phyloP scores from a whole-genome alignment of 495 filamentous ascomycete species.

The Bryoglossum gracile region DNA sequence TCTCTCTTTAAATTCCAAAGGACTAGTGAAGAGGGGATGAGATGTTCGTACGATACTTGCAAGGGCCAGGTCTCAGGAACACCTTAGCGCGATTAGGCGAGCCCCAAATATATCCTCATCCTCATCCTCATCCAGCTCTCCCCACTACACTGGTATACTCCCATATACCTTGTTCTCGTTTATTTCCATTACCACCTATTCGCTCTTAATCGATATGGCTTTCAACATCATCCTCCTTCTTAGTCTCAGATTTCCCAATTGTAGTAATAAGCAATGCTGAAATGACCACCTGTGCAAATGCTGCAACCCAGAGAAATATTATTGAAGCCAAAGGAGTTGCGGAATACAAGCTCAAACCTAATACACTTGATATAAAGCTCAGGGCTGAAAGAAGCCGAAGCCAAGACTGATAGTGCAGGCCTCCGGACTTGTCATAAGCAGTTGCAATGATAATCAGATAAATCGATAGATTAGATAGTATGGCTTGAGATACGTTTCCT shows the following conservation, averaged over 20 bases:
- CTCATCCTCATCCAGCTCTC: no score
- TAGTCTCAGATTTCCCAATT: background rate
- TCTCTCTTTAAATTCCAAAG: no score
- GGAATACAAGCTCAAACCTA: constrained; percentile 2
- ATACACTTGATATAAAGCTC: constrained; percentile 3
- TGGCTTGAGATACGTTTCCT: constrained; percentile 3
- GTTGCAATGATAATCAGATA: constrained; percentile 6
- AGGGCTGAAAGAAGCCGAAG: background rate
- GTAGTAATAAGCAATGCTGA: constrained; percentile 4
- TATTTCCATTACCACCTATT: no score
- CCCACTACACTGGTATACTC: no score
- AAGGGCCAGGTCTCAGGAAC: no score
- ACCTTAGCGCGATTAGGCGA: no score
- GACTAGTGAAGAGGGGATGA: no score
- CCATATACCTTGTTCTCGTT: no score
- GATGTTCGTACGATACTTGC: no score
- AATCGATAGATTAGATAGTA: constrained; percentile 5
- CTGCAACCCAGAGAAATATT: constrained; percentile 6
- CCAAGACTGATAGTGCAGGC: constrained; percentile 3
- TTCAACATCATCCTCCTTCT: constrained; percentile 3
- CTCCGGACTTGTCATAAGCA: background rate
- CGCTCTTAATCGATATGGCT: constrained; percentile 2
- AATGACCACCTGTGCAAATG: constrained; percentile 9
- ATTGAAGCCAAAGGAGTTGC: background rate
- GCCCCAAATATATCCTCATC: no score